Base-by-base conservation (phyloP, 2,329 filamentous ascomycete genomes). In the Daldinia eschscholtzii region DNA sequence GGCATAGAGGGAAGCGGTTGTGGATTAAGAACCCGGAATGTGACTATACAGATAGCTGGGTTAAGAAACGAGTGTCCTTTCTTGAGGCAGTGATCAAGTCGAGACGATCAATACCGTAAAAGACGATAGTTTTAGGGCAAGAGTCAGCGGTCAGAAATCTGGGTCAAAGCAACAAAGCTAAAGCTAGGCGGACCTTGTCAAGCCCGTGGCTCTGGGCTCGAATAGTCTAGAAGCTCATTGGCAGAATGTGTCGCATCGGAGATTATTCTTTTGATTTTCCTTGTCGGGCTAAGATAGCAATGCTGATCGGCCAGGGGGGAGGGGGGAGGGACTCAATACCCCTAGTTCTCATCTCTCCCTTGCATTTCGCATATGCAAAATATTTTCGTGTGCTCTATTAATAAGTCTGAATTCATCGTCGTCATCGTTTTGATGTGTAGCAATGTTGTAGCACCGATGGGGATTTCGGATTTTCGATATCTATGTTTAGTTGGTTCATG, bases 151-250 rank as follows among this genome's bases (percentile, higher is more conserved):
- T 60, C 26, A 48, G 37, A 56, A 59, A 60, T 63, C 60, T 37
- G 52, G 52, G 52, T 26, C 52, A 9, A 39, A 20, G 33, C 7
- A 10, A 12, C 23, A 9, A 35, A 28, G 42, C 30, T 46, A 35
- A 65, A 41, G 42, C 57, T 37, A 62, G 48, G 64, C 56, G 61
- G 61, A 55, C 44, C 64, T 50, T 65, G 52, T 26, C 44, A 7
- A 35, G 53, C 42, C 61, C 58, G 41, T 55, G 41, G 28, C 55
- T 53, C 60, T 50, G 42, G 41, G 41, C 41, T 41, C 42, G 59
- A 59, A 65, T 53, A 41, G 52, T 65, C 59, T 66, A 57, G 65
- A 71, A 68, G 65, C 63, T 58, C 37, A 71, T 71, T 71, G 69
- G 69, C n/a, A 42, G 33, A 39, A 41, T 61, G 55, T 57, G 42